These are phyloP conservation scores for Fusarium incarnatum DNA, from an alignment of 2,329 filamentous ascomycete species.

Conservation along the genomic window DNA sequence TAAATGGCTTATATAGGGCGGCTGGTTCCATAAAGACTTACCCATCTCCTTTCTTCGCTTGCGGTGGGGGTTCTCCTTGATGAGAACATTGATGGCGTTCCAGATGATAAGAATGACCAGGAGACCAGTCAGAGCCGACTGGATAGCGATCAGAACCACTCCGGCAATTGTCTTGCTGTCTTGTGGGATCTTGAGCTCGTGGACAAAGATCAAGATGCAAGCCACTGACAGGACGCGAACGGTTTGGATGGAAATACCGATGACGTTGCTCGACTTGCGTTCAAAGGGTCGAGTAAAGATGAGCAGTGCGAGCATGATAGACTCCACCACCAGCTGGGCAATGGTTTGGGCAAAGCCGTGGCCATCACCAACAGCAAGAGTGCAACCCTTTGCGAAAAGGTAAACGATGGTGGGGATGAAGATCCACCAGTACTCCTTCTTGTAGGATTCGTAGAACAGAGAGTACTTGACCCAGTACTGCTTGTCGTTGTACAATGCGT, in stretches of 20 bases:
- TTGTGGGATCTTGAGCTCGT: conserved; percentile 88
- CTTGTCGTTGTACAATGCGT: conserved; percentile 86
- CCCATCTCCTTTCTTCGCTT: conserved; percentile 89
- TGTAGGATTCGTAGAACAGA: conserved; percentile 96
- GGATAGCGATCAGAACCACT: conserved; percentile 91
- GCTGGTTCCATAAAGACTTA: conserved; percentile 60
- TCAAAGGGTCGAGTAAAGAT: conserved; percentile 89
- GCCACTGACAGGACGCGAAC: conserved; percentile 89
- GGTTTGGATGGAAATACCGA: conserved; percentile 92
- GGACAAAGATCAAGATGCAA: conserved; percentile 92
- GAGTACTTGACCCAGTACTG: conserved; percentile 95
- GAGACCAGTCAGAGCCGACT: conserved; percentile 83
- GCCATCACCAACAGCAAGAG: conserved; percentile 86
- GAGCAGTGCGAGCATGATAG: conserved; percentile 80
- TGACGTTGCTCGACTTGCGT: conserved; percentile 86
- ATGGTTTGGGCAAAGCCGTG: conserved; percentile 85
- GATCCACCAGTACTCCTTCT: conserved; percentile 95
- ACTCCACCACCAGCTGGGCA: conserved; percentile 84
- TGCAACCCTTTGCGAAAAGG: conserved; percentile 87
- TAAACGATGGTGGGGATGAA: conserved; percentile 92
- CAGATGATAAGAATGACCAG: conserved; percentile 89
- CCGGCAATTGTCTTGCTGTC: conserved; percentile 95
- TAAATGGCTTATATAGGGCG: background rate
- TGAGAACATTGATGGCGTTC: conserved; percentile 86
- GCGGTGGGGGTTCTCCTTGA: conserved; percentile 90